A percentile compares a stretch with the other conserved stretches of the same genome.
phyloP scores from a whole-genome alignment of 2,329 filamentous ascomycete species.

The Fusarium xylarioides region DNA sequence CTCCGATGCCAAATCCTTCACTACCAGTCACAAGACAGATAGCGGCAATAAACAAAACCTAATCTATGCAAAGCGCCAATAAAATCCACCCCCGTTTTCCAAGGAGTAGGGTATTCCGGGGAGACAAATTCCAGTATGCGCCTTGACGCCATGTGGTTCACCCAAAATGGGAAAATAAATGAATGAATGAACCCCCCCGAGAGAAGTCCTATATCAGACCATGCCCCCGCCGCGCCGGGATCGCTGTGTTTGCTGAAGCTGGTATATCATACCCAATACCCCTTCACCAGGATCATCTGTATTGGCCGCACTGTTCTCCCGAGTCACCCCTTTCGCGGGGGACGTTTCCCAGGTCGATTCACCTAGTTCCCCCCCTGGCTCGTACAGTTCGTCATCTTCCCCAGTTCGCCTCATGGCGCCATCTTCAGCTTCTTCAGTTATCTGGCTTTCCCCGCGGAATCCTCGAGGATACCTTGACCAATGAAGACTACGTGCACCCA shows the following conservation, averaged over 20 bases:
- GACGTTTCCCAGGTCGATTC: constrained; percentile 70
- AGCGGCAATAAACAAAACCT: background rate
- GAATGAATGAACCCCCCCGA: background rate
- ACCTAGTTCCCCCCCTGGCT: constrained; percentile 60
- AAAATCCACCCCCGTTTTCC: background rate
- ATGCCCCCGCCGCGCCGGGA: constrained; percentile 57
- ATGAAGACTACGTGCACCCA: constrained; percentile 57
- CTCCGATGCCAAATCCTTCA: background rate
- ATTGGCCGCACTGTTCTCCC: constrained; percentile 60
- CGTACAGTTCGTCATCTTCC: constrained; percentile 64
- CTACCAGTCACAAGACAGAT: background rate
- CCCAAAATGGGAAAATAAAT: background rate
- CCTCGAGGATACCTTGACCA: constrained; percentile 55
- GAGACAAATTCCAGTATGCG: constrained; percentile 4
- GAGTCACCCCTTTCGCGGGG: constrained; percentile 59
- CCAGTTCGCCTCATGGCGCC: constrained; percentile 54
- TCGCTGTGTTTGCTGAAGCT: constrained; percentile 66
- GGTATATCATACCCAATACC: constrained; percentile 66
- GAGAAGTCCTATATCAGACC: constrained; percentile 30
- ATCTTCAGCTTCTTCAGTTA: constrained; percentile 65
- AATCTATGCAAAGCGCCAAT: constrained; percentile 5
- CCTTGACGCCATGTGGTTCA: constrained; percentile 9
- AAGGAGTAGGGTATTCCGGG: background rate
- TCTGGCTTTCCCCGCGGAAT: constrained; percentile 59
- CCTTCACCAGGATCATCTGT: constrained; percentile 61